A percentile compares a stretch with the other conserved stretches of the same genome.
phyloP scores from a whole-genome alignment of 2,329 filamentous ascomycete genomes.

The Dothidotthia symphoricarpi region DNA sequence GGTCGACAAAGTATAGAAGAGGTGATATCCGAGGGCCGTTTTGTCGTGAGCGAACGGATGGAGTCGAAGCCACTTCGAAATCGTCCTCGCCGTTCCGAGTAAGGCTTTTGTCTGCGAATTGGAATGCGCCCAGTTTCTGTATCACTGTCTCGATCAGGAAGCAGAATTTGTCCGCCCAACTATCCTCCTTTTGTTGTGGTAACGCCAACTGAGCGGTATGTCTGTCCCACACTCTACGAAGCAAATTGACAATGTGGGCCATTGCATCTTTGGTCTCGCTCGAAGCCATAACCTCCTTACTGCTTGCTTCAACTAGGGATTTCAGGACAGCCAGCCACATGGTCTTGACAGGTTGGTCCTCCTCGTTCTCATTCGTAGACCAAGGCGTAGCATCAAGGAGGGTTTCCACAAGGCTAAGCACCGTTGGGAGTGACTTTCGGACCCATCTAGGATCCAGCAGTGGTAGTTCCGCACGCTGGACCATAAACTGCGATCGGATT shows the following conservation, averaged over 20 bases:
- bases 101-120: constrained; percentile 52
- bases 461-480: constrained; percentile 70
- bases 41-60: constrained; percentile 57
- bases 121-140: constrained; percentile 49
- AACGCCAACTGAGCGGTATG: constrained; percentile 46
- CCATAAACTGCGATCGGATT: constrained; percentile 47
- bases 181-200: constrained; percentile 36
- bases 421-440: constrained; percentile 63
- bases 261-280: constrained; percentile 79
- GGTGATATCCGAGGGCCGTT: constrained; percentile 57
- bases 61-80: constrained; percentile 63
- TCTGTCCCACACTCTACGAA: constrained; percentile 67
- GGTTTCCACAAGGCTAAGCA: constrained; percentile 62
- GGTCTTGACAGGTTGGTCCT: constrained; percentile 52
- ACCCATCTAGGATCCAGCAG: constrained; percentile 84
- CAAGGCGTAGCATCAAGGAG: constrained; percentile 54
- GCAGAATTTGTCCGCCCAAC: constrained; percentile 52
- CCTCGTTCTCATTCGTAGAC: constrained; percentile 34
- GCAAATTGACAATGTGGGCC: constrained; percentile 65
- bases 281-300: constrained; percentile 87
- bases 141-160: constrained; percentile 55
- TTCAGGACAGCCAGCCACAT: constrained; percentile 64
- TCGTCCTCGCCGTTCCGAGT: constrained; percentile 56
- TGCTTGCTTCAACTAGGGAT: constrained; percentile 65
- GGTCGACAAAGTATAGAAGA: constrained; percentile 63